A percentile compares a stretch with the other conserved stretches of the same genome.
Evolutionary conservation across 75 land plant species (phyloP).

Genomic region (Chamaecyparis obtusa): DNA sequence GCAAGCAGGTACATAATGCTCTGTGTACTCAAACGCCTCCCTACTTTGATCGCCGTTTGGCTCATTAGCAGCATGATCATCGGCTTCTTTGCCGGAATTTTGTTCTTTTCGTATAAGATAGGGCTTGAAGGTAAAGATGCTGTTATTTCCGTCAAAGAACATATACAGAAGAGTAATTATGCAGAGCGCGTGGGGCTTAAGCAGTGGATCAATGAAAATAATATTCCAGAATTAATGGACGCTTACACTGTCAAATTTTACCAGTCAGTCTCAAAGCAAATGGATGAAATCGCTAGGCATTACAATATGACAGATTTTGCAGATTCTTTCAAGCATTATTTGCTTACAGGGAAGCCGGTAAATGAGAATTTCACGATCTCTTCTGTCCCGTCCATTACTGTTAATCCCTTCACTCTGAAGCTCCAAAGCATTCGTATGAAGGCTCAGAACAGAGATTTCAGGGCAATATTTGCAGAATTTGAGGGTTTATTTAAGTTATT

Average conservation of each 20-base stretch:
- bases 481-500: constrained; percentile 25
- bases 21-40: constrained; percentile 25
- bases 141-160: constrained; percentile 61
- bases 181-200: constrained; percentile 70
- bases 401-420: constrained; percentile 55
- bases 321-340: constrained; percentile 62
- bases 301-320: constrained; percentile 81
- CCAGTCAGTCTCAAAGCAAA: constrained; percentile 53
- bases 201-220: constrained; percentile 83
- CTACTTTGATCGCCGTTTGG: constrained; percentile 59
- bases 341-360: constrained; percentile 19
- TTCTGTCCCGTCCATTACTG: constrained; percentile 18
- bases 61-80: constrained; percentile 63
- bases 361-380: constrained; percentile 12
- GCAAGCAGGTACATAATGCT: constrained; percentile 18
- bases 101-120: constrained; percentile 88
- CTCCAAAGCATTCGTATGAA: constrained; percentile 36
- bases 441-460: constrained; percentile 48
- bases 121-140: constrained; percentile 86
- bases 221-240: constrained; percentile 72
- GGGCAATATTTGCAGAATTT: constrained; percentile 46
- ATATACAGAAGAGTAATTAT: constrained; percentile 69
- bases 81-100: constrained; percentile 48
- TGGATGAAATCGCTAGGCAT: constrained; percentile 62
- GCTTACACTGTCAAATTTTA: constrained; percentile 56